phyloP scores from a whole-genome alignment of 129 eudicot genomes.

The carrot (Daucus carota) region DH1_v3.0 NC_030385.2:19698001-19698500 shows the following conservation, averaged over 20 bases:
- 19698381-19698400: too few species aligned
- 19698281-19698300: too few species aligned
- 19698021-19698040: slow-evolving; percentile 23
- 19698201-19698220: background rate
- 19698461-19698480: slow-evolving; percentile 81
- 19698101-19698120: slow-evolving; percentile 30
- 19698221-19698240: background rate
- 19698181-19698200: too few species aligned
- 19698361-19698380: too few species aligned
- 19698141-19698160: slow-evolving; percentile 9
- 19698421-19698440: background rate
- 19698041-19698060: slow-evolving; percentile 42
- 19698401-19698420: too few species aligned
- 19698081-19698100: slow-evolving; percentile 21
- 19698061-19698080: slow-evolving; percentile 24
- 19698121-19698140: slow-evolving; percentile 19
- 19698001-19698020: slow-evolving; percentile 18
- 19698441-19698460: slow-evolving; percentile 37
- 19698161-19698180: background rate
- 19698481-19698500: slow-evolving; percentile 92
- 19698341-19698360: too few species aligned
- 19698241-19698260: too few species aligned
- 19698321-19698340: too few species aligned
- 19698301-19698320: too few species aligned
- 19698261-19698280: too few species aligned